Percentiles rank a stretch among this genome's conserved stretches.
Conservation (phyloP, 2,329 filamentous ascomycete genomes). For the Phaeophleospora eucalypticola region DNA sequence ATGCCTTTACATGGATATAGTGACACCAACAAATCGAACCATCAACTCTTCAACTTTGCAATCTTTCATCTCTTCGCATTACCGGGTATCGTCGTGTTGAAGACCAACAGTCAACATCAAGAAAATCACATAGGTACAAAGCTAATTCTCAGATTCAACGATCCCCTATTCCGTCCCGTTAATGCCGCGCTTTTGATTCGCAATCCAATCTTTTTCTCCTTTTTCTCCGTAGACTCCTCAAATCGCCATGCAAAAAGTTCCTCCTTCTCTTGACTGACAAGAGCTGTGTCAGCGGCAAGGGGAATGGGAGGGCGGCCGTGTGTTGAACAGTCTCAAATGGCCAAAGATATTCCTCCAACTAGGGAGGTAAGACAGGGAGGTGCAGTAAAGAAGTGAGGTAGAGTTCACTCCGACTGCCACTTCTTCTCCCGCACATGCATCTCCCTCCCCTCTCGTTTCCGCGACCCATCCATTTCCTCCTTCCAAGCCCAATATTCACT, state of each 20-base stretch:
- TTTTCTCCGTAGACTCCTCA: no score
- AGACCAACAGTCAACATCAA: constrained; percentile 3
- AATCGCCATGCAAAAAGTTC: no score
- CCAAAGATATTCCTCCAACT: constrained; percentile 3
- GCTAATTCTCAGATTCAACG: background rate
- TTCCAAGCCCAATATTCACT: constrained; percentile 95
- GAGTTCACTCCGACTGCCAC: constrained; percentile 51
- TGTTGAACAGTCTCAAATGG: constrained; percentile 12
- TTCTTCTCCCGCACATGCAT: constrained; percentile 71
- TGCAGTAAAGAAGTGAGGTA: no score
- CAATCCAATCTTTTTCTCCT: no score
- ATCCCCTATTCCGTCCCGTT: constrained; percentile 8
- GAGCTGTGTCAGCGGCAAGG: background rate
- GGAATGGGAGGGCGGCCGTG: constrained; percentile 4
- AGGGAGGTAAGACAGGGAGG: no score
- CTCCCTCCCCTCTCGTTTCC: constrained; percentile 52
- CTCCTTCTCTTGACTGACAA: no score
- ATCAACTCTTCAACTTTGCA: no score
- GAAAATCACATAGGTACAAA: background rate
- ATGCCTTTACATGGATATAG: no score
- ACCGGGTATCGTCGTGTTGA: constrained; percentile 12
- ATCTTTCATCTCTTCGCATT: background rate
- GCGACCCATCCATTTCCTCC: constrained; percentile 63
- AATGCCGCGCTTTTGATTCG: constrained; percentile 7
- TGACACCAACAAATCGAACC: no score